These are phyloP conservation scores for Fusarium piperis DNA, from an alignment of 2,329 filamentous ascomycete species.

Conservation along the genomic window DNA sequence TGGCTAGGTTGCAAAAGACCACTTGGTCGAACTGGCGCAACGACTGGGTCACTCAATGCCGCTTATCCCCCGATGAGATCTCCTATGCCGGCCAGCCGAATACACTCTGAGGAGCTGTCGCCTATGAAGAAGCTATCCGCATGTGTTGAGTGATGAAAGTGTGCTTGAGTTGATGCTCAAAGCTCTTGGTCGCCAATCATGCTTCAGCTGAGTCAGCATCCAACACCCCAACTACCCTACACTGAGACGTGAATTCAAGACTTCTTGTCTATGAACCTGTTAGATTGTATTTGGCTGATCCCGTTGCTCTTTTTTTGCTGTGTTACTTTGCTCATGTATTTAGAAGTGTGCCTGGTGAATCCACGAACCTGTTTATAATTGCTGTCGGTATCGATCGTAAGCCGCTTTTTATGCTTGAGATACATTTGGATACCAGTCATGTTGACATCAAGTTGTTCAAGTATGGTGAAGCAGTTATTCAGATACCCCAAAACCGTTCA, in stretches of 20 bases:
- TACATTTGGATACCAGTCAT: no score
- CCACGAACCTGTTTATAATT: no score
- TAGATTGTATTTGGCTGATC: neutral
- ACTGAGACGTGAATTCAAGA: neutral
- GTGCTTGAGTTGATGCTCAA: conserved; percentile 23
- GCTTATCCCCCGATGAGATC: neutral
- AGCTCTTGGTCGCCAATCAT: conserved; percentile 27
- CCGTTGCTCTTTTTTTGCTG: no score
- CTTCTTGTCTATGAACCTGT: neutral
- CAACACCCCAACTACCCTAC: neutral
- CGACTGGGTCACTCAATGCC: neutral
- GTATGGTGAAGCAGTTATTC: neutral
- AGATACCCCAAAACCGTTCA: neutral
- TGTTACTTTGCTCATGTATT: accelerated
- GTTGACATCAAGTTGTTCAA: neutral
- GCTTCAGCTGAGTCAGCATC: conserved; percentile 29
- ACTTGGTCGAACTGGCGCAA: neutral
- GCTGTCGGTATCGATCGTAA: no score
- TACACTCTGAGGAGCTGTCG: neutral
- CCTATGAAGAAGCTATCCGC: conserved; percentile 14
- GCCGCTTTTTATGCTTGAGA: no score
- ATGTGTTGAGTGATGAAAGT: conserved; percentile 16
- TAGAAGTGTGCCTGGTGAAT: neutral
- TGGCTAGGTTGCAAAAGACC: neutral
- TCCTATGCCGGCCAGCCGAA: neutral